Evolutionary conservation across 495 filamentous ascomycete species (phyloP), one percentile per base, ranked within the genome.

Genomic region (Poronia punctata): DNA sequence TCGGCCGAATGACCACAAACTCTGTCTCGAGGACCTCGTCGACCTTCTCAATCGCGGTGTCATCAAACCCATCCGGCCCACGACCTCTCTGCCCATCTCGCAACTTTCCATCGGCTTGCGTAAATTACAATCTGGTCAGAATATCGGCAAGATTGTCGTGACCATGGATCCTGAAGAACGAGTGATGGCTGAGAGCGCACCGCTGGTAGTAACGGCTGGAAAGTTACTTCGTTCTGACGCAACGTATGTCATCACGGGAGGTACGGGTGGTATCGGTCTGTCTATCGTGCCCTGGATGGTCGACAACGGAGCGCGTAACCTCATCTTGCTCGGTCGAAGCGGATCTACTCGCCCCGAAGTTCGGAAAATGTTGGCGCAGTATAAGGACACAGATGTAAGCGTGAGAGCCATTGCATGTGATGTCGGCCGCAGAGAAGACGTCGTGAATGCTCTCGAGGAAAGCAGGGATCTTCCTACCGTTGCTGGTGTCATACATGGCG

Each of bases 261-360:
- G 74, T 5, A 62, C 65, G 6, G 63, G 68, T n/a, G 59, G 59
- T 10, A 52, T 75, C 5, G 72, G 70, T 14, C 49, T 48, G 15
- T 67, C 68, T 2, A 41, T 76, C 0, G 67, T 64, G 25, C 35
- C 56, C 9, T 78, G 70, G 71, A 69, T 76, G 66, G 54, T 63
- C 0, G 15, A 34, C 0, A 55, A 68, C 29, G 73, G 73, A 7
- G 71, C 72, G 5, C 37, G 52, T 16, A 59, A 65, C 38, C 45
- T 78, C 15, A 55, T 62, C 16, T 34, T 76, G 2, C 59, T 70
- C 5, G 67, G 64, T n/a, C 61, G 74, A 19, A 64, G 58, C 12
- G 72, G 67, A 4, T 26, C 35, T 16, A 25, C 22, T 11, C 21
- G 19, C 7, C 25, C 27, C 8, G 39, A 48, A 4, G 46, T 32